Evolutionary conservation across 176 grass and related monocot species (phyloP).

Genomic region (Phragmites australis): DNA sequence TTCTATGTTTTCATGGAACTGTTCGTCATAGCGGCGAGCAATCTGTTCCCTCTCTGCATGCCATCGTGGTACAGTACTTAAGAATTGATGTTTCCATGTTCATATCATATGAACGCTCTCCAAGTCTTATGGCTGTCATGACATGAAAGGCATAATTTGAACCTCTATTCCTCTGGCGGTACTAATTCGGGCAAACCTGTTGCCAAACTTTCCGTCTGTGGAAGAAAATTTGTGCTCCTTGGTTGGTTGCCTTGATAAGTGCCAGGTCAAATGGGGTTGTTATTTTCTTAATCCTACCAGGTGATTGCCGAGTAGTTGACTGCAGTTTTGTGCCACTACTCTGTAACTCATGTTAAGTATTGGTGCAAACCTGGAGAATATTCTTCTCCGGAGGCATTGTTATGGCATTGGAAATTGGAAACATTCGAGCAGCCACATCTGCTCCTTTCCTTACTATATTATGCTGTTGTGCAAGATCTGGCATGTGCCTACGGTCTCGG

Average conservation of each 20-base stretch:
- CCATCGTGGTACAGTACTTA: not conserved
- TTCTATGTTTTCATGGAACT: not conserved
- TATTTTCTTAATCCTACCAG: not conserved
- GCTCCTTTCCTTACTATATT: conserved; percentile 1
- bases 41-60: not conserved
- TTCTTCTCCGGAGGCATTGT: not conserved
- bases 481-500: conserved; percentile 2
- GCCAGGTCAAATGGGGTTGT: not conserved
- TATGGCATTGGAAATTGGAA: not conserved
- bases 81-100: not conserved
- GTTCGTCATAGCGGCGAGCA: not conserved
- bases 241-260: not conserved
- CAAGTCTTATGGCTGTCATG: not conserved
- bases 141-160: too few species aligned
- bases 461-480: not conserved
- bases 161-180: not conserved
- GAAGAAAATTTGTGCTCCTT: not conserved
- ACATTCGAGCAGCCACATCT: conserved; percentile 32
- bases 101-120: not conserved
- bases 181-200: not conserved
- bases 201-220: not conserved
- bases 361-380: conserved; percentile 7
- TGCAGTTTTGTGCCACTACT: not conserved
- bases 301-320: not conserved
- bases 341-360: not conserved